Percentiles rank a stretch among this genome's conserved stretches.
phyloP scores from a whole-genome alignment of 768 basidiomycete genomes.

The Saitozyma podzolica region DNA sequence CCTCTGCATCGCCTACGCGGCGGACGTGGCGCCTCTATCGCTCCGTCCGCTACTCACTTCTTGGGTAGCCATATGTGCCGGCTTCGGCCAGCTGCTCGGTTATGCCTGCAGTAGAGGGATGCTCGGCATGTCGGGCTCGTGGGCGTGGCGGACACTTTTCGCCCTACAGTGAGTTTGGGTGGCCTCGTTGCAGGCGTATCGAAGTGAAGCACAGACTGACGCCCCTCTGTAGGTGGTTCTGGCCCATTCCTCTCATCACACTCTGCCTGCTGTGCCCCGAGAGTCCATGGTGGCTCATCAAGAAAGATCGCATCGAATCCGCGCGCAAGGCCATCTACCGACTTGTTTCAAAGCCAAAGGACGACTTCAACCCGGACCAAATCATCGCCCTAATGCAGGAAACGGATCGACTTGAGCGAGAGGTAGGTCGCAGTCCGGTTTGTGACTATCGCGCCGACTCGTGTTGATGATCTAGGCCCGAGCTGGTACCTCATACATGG shows the following conservation, averaged over 20 bases:
- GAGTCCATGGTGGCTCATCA: constrained; percentile 10
- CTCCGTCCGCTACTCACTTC: constrained; percentile 40
- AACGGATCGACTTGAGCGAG: too few species aligned
- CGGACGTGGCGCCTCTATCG: constrained; percentile 44
- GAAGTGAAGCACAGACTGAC: too few species aligned
- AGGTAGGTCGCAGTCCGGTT: too few species aligned
- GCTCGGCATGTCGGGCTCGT: too few species aligned
- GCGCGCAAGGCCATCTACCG: constrained; percentile 20
- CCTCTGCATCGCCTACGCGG: constrained; percentile 50
- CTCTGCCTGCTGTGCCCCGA: constrained; percentile 33
- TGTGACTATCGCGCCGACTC: constrained; percentile 31
- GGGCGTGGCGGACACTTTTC: too few species aligned
- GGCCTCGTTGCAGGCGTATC: too few species aligned
- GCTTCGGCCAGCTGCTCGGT: too few species aligned
- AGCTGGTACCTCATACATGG: constrained; percentile 29
- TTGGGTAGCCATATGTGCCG: too few species aligned
- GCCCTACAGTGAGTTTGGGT: too few species aligned
- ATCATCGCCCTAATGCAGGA: constrained; percentile 11
- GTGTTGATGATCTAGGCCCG: constrained; percentile 52
- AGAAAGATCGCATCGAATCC: constrained; percentile 32
- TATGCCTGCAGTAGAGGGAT: too few species aligned
- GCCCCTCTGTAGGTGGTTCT: constrained; percentile 25
- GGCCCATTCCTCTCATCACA: constrained; percentile 37
- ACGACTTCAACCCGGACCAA: constrained; percentile 23
- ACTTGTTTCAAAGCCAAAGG: constrained; percentile 25